These are phyloP conservation scores for Auxenochlorella pyrenoidosa DNA, from an alignment of 139 green algal species.

Conservation along the genomic window DNA sequence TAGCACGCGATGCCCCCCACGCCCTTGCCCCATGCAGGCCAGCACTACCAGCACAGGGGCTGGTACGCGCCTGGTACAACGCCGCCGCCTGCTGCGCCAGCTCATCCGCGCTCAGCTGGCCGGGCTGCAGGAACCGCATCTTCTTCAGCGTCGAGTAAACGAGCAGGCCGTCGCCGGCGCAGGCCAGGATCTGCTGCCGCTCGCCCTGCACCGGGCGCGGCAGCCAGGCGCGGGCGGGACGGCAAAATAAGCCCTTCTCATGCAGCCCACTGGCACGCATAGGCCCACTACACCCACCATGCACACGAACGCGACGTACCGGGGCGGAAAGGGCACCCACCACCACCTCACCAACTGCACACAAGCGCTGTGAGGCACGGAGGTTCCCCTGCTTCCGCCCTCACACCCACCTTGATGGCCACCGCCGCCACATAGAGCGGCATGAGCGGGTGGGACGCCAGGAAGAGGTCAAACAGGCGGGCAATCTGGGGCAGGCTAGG, in stretches of 20 bases:
- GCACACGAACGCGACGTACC: no score
- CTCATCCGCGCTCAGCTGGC: slow-evolving; percentile 49
- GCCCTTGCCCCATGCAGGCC: no score
- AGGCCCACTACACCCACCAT: no score
- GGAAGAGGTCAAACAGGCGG: slow-evolving; percentile 92
- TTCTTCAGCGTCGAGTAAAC: slow-evolving; percentile 73
- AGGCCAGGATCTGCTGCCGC: slow-evolving; percentile 58
- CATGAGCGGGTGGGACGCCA: slow-evolving; percentile 88
- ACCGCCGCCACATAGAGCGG: slow-evolving; percentile 88
- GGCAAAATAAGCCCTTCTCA: no score
- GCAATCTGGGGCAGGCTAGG: slow-evolving; percentile 55
- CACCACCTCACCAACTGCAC: no score
- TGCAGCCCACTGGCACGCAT: no score
- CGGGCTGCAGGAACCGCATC: slow-evolving; percentile 57
- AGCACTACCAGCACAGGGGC: no score
- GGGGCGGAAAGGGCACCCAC: no score
- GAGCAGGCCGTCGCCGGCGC: slow-evolving; percentile 59
- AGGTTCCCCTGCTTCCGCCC: no score
- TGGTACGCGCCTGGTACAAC: slow-evolving; percentile 33
- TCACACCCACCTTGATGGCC: slow-evolving; percentile 57
- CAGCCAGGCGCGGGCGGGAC: no score
- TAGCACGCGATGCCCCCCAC: no score
- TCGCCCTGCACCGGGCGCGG: slow-evolving; percentile 22
- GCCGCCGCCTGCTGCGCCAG: slow-evolving; percentile 55
- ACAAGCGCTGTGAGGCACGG: no score